Base-by-base conservation (phyloP, 768 basidiomycete genomes). In the Tylopilus subfusipes region DNA sequence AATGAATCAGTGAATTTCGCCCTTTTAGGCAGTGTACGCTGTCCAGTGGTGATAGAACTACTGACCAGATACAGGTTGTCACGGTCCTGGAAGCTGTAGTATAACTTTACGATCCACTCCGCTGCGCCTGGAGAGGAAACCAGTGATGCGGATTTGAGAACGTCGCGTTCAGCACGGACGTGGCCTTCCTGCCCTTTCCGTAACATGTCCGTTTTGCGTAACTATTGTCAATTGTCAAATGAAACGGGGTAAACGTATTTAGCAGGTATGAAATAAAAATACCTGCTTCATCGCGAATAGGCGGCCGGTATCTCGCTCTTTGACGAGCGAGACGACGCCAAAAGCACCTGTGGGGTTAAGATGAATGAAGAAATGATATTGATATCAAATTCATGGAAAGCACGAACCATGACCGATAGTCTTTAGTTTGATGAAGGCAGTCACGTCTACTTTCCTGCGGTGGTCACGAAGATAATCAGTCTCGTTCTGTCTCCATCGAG, bases 251-350 rank as follows among this genome's bases (percentile, higher is more conserved):
- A 62, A 65, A 72, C 24, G 50, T 24, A 64, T 63, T 63, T 65
- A 47, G 54, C 54, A 60, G 36, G 59, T 60, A 66, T 60, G 64
- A 61, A 55, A 71, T 66, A 57, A 42, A 55, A 59, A 70, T 67
- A 91, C 90, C 86, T 98, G 90, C 72, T 98, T 99, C 92, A 99
- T 98, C 50, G 94, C 94, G 66, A 85, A 98, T 43, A 98, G 76
- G 56, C 84, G 82, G 18, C 91, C 90, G 5, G 85, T 82, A 24
- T 82, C 77, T 63, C 81, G 82, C 72, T 98, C 93, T 70, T 79
- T 84, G 36, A 97, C 96, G 47, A 99, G 82, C 11, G 87, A 90
- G 18, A 99, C 96, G 42, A 98, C 95, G 1, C 95, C 96, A 73
- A 99, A 98, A 11, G 95, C 95, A 62, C 93, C 93, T 88, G 71